Conservation (phyloP, 345 rosid species). For the Bruguiera sexangula region DNA sequence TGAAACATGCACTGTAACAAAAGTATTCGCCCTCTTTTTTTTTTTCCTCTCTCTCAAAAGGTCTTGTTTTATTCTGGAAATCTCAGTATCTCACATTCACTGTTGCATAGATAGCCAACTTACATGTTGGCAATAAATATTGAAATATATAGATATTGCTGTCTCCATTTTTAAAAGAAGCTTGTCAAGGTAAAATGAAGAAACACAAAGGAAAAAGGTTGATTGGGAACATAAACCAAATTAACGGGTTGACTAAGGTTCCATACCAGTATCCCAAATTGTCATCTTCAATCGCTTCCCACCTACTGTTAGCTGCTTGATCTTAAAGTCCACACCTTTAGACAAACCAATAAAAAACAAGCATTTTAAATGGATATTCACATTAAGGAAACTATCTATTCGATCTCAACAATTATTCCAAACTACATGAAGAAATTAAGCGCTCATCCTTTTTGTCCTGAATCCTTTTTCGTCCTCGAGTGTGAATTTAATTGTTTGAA, state of each 20-base stretch:
- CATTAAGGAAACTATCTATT: neutral
- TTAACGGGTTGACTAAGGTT: neutral
- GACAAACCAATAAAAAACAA: neutral
- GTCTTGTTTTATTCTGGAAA: neutral
- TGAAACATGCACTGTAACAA: too few relatives aligned
- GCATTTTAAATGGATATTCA: neutral
- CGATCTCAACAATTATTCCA: neutral
- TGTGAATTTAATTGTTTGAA: too few relatives aligned
- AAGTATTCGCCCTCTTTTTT: too few relatives aligned
- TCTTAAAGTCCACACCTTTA: conserved; percentile 94
- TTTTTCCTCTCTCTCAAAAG: neutral
- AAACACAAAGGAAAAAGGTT: neutral
- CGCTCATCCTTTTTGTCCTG: neutral
- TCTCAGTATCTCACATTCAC: neutral
- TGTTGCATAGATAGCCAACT: conserved; percentile 16
- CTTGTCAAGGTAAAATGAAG: neutral
- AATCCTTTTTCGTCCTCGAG: neutral
- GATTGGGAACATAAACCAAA: neutral
- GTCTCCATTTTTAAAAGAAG: conserved; percentile 4
- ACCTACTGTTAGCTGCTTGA: conserved; percentile 73
- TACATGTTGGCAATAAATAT: neutral
- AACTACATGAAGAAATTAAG: neutral
- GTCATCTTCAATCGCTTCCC: conserved; percentile 87
- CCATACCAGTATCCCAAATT: conserved; percentile 92
- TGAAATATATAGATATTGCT: neutral